Evolutionary conservation across 2,329 filamentous ascomycete genomes (phyloP).

Genomic region (Cryphonectria nitschkei): DNA sequence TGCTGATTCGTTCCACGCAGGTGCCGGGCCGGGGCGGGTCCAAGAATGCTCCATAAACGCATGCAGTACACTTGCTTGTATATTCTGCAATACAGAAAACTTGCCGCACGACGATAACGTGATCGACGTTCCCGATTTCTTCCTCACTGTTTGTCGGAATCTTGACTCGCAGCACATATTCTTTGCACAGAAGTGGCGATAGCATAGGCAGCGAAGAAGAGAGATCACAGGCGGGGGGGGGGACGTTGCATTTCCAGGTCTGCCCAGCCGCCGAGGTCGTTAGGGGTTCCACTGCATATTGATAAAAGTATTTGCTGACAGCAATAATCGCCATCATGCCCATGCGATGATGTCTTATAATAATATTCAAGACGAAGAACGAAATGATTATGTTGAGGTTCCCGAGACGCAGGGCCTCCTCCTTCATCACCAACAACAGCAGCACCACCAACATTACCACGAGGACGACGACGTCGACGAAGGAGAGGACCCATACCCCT

Average conservation of each 20-base stretch:
- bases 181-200: neutral
- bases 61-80: neutral
- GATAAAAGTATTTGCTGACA: neutral
- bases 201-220: neutral
- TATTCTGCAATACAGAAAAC: neutral
- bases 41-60: neutral
- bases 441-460: neutral
- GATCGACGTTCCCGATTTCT: neutral
- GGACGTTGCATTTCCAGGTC: neutral
- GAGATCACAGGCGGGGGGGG: neutral
- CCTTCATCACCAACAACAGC: neutral
- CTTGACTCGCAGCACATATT: neutral
- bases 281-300: neutral
- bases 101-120: neutral
- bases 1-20: neutral
- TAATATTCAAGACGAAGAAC: neutral
- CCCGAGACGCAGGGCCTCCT: constrained; percentile 19
- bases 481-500: neutral
- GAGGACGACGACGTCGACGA: neutral
- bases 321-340: neutral
- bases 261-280: neutral
- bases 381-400: constrained; percentile 1
- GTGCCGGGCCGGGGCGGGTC: too few species aligned
- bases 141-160: neutral
- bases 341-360: constrained; percentile 21